These are phyloP conservation scores for Hypoxylon sp. DNA, from an alignment of 2,329 filamentous ascomycete species.

Conservation along the genomic window DNA sequence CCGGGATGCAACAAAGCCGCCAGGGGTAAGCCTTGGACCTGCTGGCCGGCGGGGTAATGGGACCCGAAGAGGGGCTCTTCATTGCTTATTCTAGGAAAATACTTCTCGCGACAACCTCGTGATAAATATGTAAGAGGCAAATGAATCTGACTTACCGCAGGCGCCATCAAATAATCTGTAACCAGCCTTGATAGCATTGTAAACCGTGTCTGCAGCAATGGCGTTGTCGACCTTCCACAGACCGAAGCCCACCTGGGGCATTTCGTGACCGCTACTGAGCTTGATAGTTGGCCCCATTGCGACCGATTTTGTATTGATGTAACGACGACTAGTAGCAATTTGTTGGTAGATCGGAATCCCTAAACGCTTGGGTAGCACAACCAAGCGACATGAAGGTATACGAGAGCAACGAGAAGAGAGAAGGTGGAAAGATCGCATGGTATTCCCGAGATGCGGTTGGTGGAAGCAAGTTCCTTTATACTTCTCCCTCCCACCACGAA, in stretches of 20 bases:
- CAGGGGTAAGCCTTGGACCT: slow-evolving; percentile 29
- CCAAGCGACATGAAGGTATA: slow-evolving; percentile 33
- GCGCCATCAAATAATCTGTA: slow-evolving; percentile 74
- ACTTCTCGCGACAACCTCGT: slow-evolving; percentile 23
- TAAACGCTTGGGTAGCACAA: slow-evolving; percentile 22
- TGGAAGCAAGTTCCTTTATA: slow-evolving; percentile 41
- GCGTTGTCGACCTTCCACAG: slow-evolving; percentile 88
- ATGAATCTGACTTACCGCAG: slow-evolving; percentile 64
- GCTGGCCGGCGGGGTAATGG: slow-evolving; percentile 41
- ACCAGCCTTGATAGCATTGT: slow-evolving; percentile 78
- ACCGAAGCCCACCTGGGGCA: slow-evolving; percentile 83
- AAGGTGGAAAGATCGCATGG: slow-evolving; percentile 38
- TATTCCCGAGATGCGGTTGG: slow-evolving; percentile 27
- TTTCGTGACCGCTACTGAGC: slow-evolving; percentile 76
- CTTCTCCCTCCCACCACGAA: slow-evolving; percentile 28
- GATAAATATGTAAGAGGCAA: slow-evolving; percentile 7
- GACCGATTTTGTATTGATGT: slow-evolving; percentile 33
- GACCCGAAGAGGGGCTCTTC: slow-evolving; percentile 37
- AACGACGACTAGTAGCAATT: slow-evolving; percentile 26
- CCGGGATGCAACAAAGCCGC: slow-evolving; percentile 11
- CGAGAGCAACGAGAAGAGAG: slow-evolving; percentile 32
- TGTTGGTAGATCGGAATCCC: slow-evolving; percentile 25
- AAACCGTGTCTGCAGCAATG: slow-evolving; percentile 81
- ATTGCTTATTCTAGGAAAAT: slow-evolving; percentile 28
- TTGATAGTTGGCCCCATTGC: slow-evolving; percentile 66